Evolutionary conservation across 768 basidiomycete species (phyloP), one percentile per base, ranked within the genome.

Genomic region (Gloeophyllum trabeum): DNA sequence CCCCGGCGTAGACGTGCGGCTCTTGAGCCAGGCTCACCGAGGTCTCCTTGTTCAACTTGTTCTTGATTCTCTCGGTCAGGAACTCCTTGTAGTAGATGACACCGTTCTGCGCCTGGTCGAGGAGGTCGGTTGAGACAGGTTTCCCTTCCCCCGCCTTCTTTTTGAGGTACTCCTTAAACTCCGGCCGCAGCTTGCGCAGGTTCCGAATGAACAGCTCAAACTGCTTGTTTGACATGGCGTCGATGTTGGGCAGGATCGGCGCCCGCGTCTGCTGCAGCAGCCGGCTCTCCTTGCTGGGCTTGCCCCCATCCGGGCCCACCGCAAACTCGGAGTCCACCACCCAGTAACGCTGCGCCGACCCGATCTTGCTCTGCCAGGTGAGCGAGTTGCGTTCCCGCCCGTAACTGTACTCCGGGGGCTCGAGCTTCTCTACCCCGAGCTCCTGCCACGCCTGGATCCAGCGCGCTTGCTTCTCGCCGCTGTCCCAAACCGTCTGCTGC

Each of bases 401-500:
- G 28, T 10, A 32, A 32, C 10, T 32, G 20, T 30, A 30, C 28
- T 10, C 10, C 36, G 7, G 36, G 10, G 20, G 36, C 7, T 21
- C 10, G 20, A 49, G 48, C 3, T 73, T 65, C 6, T 56, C 53
- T 16, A 68, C 54, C 18, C 70, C 70, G 42, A 82, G 66, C 54
- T 86, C 81, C 51, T 80, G 76, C 57, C 79, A 71, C 45, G 76
- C 70, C 49, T 69, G 65, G 43, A 88, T 67, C 58, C 81, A 83
- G 36, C 75, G 64, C n/a, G 76, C 76, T 54, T 84, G 73, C 32
- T 58, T 61, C 51, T 82, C 77, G 13, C 72, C 81, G 45, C 71
- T 67, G 51, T 70, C 70, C 85, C 88, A 91, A 48, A 84, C 81
- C 19, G 82, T 80, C 57, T 81, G 87, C 49, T 85, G 69, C 43